Evolutionary conservation across 2,329 filamentous ascomycete genomes (phyloP), one percentile per base, ranked within the genome.

Genomic region (Trichoderma aggressivum): DNA sequence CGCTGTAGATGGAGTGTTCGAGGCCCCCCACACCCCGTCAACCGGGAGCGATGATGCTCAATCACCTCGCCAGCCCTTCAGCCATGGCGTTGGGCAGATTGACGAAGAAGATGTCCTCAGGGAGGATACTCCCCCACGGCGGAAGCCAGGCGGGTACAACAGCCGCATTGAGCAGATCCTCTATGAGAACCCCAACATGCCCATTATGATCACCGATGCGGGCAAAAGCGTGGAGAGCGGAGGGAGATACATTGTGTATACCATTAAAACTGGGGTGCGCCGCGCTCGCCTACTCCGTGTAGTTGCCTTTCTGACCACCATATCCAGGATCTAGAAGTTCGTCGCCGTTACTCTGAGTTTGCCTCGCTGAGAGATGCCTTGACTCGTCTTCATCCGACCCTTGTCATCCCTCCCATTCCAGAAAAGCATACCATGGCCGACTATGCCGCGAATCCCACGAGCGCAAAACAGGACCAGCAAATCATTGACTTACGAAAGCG

Each of bases 391-490:
- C 97, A 99, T 79, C 96, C 97, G 8, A 99, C 96, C 0, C 87
- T 99, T 55, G 92, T 99, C 77, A 92, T 99, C 66, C 97, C 96
- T 8, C 96, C 96, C 3, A 99, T 99, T 77, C 96, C 96, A 26
- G 97, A 99, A 83, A 99, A 99, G 82, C 96, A 99, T 81, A 96
- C 94, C 59, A 97, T 99, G 92, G 95, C 95, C 73, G 96, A 99
- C 81, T 99, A 99, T 79, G 96, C 96, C 18, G 94, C 97, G 32
- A 98, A 97, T 77, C 96, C 97, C 2, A 99, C 96, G 47, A 98
- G 95, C 77, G 97, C 97, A 21, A 99, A 98, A 81, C 95, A 99
- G 81, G 97, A 99, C 79, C 91, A 94, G 71, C 93, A 95, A 72
- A 99, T 98, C 59, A 99, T 99, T 74, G 96, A 99, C 79, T 84